A percentile compares a stretch with the other conserved stretches of the same genome.
phyloP scores from a whole-genome alignment of 352 stramenopile species.

The Globisporangium solare region DNA sequence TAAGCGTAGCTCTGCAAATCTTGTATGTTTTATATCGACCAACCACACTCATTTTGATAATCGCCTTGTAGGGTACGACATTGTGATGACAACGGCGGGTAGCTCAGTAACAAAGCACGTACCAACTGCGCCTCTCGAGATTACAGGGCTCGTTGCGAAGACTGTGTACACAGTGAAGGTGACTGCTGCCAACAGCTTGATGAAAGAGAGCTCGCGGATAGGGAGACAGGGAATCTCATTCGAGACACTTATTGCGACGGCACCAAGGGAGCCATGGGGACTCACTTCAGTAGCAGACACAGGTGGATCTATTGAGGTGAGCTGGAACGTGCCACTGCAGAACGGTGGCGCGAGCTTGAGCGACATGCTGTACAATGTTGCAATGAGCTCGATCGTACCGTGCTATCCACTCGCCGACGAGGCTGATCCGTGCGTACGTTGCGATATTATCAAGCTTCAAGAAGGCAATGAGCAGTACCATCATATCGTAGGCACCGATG shows the following conservation, averaged over 20 bases:
- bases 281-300: slow-evolving; percentile 24
- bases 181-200: slow-evolving; percentile 28
- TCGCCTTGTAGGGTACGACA: slow-evolving; percentile 17
- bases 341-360: slow-evolving; percentile 27
- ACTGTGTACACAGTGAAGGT: slow-evolving; percentile 54
- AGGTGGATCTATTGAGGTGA: slow-evolving; percentile 47
- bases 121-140: slow-evolving; percentile 10
- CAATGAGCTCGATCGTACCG: slow-evolving; percentile 21
- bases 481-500: too few species aligned
- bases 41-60: too few species aligned
- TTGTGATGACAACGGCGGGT: slow-evolving; percentile 17
- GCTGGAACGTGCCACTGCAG: slow-evolving; percentile 37
- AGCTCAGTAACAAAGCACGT: slow-evolving; percentile 12
- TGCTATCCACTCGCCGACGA: slow-evolving; percentile 25
- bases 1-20: slow-evolving; percentile 10
- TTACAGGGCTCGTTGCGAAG: slow-evolving; percentile 27
- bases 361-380: slow-evolving; percentile 43
- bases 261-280: slow-evolving; percentile 29
- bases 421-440: slow-evolving; percentile 20
- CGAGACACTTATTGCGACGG: slow-evolving; percentile 20
- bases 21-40: not conserved
- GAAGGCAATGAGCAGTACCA: slow-evolving; percentile 19
- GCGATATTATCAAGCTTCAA: slow-evolving; percentile 23
- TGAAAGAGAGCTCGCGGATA: slow-evolving; percentile 17
- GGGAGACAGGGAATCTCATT: slow-evolving; percentile 30